These are phyloP conservation scores for Fusarium torreyae DNA, from an alignment of 2,329 filamentous ascomycete genomes.

Conservation along the genomic window DNA sequence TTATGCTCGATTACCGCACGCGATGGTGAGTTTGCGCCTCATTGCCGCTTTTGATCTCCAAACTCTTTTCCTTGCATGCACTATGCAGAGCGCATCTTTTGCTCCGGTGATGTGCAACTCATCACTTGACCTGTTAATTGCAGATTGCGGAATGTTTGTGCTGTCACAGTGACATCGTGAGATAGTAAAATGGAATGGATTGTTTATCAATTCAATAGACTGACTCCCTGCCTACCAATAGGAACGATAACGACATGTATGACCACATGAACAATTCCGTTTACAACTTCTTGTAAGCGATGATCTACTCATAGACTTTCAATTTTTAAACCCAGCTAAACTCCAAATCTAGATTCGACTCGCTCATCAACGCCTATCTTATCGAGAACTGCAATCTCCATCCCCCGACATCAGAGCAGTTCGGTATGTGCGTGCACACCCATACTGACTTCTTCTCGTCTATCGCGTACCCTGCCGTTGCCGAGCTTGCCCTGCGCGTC, in stretches of 20 bases:
- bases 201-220: constrained; percentile 11
- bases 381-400: constrained; percentile 82
- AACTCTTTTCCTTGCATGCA: neutral
- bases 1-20: constrained; percentile 85
- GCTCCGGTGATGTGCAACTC: constrained; percentile 2
- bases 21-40: constrained; percentile 74
- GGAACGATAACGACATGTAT: constrained; percentile 97
- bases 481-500: constrained; percentile 86
- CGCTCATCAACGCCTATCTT: constrained; percentile 89
- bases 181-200: constrained; percentile 18
- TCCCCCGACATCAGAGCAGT: constrained; percentile 78
- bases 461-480: constrained; percentile 83
- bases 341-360: constrained; percentile 77
- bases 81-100: neutral
- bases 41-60: constrained; percentile 4
- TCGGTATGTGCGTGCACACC: constrained; percentile 87
- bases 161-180: constrained; percentile 19
- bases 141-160: constrained; percentile 16
- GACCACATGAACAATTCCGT: constrained; percentile 93
- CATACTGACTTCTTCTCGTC: constrained; percentile 89
- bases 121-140: constrained; percentile 9
- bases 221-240: constrained; percentile 54
- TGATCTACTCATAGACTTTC: neutral
- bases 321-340: constrained; percentile 6
- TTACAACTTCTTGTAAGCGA: constrained; percentile 80